Evolutionary conservation across 768 basidiomycete genomes (phyloP).

Genomic region (Trametes cinnabarina): DNA sequence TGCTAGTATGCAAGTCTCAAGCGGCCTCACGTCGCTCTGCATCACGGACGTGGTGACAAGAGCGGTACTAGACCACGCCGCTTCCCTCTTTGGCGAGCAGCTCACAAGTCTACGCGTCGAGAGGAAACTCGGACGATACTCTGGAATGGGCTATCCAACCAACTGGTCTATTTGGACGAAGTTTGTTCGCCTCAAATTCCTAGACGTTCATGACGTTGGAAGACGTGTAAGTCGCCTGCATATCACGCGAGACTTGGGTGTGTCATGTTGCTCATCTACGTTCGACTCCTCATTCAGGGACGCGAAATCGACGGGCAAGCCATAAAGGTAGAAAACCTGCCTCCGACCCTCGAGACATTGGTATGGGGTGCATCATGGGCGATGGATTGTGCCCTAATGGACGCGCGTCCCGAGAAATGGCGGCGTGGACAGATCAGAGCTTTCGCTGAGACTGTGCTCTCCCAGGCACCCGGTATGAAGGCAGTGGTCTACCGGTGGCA

Average conservation of each 20-base stretch:
- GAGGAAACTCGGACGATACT: neutral
- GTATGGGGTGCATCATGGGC: constrained; percentile 3
- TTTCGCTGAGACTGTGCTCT: neutral
- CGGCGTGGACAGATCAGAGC: neutral
- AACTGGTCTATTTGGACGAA: neutral
- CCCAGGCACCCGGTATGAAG: neutral
- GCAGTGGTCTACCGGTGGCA: neutral
- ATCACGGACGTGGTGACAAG: neutral
- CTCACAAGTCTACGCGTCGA: constrained; percentile 1
- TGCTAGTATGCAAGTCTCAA: neutral
- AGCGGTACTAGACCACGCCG: neutral
- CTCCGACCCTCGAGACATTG: neutral
- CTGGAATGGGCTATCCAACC: neutral
- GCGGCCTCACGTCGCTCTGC: neutral
- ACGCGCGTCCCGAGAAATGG: neutral
- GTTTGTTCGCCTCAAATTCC: neutral
- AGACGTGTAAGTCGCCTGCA: neutral
- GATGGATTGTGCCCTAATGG: neutral
- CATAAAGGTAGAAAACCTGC: neutral
- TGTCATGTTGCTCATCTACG: too few relatives aligned
- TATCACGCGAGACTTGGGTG: too few relatives aligned
- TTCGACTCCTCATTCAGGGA: neutral
- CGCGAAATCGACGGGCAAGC: neutral
- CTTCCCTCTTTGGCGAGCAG: neutral
- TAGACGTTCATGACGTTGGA: neutral